Conservation (phyloP, 768 basidiomycete species). For the Daedaleopsis sinensis region DNA sequence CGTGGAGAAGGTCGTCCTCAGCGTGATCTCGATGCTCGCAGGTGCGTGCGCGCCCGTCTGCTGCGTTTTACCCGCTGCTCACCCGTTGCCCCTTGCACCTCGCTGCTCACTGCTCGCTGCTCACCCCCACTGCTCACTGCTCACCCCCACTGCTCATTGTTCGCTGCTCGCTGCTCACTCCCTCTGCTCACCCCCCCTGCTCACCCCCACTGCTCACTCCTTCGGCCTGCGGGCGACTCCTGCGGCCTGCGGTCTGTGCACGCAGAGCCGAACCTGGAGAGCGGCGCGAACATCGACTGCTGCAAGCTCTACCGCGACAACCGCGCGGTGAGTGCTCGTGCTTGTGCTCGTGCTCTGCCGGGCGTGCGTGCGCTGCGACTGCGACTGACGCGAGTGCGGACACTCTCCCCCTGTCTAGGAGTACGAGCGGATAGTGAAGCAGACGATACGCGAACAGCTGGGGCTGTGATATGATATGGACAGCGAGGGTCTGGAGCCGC, state of each 20-base stretch:
- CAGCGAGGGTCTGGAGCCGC: background rate
- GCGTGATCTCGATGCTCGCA: conserved; percentile 96
- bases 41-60: conserved; percentile 66
- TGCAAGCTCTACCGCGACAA: conserved; percentile 97
- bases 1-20: conserved; percentile 94
- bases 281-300: conserved; percentile 95
- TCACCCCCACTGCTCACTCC: too few relatives aligned
- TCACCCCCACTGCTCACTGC: too few relatives aligned
- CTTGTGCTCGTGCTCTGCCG: too few relatives aligned
- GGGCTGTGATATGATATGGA: conserved; percentile 61
- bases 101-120: too few relatives aligned
- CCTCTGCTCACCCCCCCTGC: too few relatives aligned
- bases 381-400: too few relatives aligned
- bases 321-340: conserved; percentile 46
- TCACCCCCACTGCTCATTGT: too few relatives aligned
- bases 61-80: too few relatives aligned
- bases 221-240: too few relatives aligned
- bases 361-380: background rate
- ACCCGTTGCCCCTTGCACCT: too few relatives aligned
- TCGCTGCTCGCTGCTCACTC: too few relatives aligned
- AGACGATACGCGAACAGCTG: conserved; percentile 84
- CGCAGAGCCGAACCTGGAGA: conserved; percentile 94
- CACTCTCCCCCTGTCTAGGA: conserved; percentile 45
- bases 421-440: conserved; percentile 85
- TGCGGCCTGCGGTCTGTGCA: too few relatives aligned